Evolutionary conservation across 148 eudicot genomes (phyloP), one percentile per base, ranked within the genome.

Genomic region (Cornus florida): DNA sequence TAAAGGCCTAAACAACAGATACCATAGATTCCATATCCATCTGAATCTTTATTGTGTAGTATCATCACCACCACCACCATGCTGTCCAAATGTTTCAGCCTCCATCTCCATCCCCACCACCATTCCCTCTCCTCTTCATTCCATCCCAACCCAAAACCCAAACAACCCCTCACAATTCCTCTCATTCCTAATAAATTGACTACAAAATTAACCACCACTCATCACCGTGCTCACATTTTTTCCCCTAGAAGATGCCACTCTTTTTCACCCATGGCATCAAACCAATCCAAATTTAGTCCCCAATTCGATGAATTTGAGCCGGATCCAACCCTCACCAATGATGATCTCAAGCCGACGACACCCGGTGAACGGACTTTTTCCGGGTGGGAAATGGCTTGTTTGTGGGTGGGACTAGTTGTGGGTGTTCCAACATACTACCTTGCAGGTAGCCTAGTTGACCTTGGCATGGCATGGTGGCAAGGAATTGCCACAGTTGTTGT

Each of bases 401-500:
- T 96, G 1, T 96, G 99, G 98, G 82, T 96, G 11, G 97, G 98
- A 7, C 86, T 96, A 4, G 99, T 96, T 16, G 97, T 96, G 9
- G 98, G 98, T 1, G 99, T 96, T 4, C 99, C 99, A 11, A 69
- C 98, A 3, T 96, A 96, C 73, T 96, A 96, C 90, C 88, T 96
- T 8, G 99, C 99, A 0, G 99, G 99, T 0, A 92, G 97, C 77
- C 91, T 96, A 0, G 99, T 91, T 19, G 98, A 96, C 76, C 91
- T 96, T 7, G 99, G 99, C 17, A 96, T 96, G 99, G 79, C 99
- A 10, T 96, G 98, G 98, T 96, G 97, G 98, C 99, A 96, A 77
- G 99, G 98, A 5, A 94, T 96, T 33, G 92, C 94, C 73, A 96
- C 97, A 12, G 97, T 96, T 1, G 89, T 96, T 0, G 84, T 87